Evolutionary conservation across 225 moss, liverwort and hornwort species (phyloP).

Genomic region (Anthoceros angustus): DNA sequence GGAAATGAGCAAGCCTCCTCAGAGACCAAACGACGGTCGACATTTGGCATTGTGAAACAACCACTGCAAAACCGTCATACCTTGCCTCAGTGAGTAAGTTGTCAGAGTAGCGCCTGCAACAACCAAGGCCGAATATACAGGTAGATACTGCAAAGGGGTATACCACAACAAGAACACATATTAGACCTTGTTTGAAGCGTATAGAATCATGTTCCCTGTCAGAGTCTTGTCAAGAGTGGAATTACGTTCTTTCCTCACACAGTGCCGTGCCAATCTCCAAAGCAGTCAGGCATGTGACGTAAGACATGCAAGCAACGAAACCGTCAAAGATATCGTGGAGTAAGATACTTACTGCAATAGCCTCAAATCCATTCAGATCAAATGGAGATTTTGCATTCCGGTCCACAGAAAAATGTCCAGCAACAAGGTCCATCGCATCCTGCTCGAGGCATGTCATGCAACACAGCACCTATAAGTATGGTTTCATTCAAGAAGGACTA

Average conservation of each 20-base stretch:
- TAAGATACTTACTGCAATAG: conserved; percentile 35
- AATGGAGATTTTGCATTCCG: conserved; percentile 56
- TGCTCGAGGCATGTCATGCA: conserved; percentile 13
- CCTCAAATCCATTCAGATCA: conserved; percentile 39
- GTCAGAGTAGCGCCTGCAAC: conserved; percentile 70
- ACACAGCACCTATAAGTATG: too few species aligned
- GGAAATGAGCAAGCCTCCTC: neutral
- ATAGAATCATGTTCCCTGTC: neutral
- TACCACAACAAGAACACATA: neutral
- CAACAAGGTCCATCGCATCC: conserved; percentile 96
- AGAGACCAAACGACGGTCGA: neutral
- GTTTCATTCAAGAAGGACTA: too few species aligned
- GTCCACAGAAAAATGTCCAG: conserved; percentile 65
- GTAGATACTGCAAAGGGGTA: conserved; percentile 49
- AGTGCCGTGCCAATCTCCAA: too few species aligned
- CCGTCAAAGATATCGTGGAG: neutral
- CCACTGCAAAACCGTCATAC: conserved; percentile 13
- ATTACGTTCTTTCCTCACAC: too few species aligned
- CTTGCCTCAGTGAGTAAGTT: conserved; percentile 55
- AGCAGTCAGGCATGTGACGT: neutral
- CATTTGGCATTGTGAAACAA: neutral
- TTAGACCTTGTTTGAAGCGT: neutral
- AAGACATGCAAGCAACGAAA: neutral
- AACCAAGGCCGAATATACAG: conserved; percentile 49
- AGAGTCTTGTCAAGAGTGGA: too few species aligned